Percentiles rank a stretch among this genome's conserved stretches.
phyloP scores from a whole-genome alignment of 495 filamentous ascomycete species.

The Xylaria curta region DNA sequence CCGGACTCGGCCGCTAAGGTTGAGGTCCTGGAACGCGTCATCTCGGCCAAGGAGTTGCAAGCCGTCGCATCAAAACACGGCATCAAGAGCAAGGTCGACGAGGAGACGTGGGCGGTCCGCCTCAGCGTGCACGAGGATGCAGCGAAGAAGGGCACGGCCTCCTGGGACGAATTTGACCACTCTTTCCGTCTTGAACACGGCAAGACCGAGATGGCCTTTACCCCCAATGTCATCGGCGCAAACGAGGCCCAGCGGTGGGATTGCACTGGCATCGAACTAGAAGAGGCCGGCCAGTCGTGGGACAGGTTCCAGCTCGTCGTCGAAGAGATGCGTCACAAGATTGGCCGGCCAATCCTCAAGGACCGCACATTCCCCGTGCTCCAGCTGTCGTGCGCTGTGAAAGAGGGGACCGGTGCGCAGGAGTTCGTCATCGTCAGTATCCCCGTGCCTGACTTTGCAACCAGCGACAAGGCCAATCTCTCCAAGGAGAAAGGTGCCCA shows the following conservation, averaged over 20 bases:
- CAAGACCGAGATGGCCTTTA: slow-evolving; percentile 73
- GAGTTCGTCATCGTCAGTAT: slow-evolving; percentile 64
- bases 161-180: slow-evolving; percentile 67
- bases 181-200: slow-evolving; percentile 68
- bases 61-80: slow-evolving; percentile 24
- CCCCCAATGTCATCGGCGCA: slow-evolving; percentile 67
- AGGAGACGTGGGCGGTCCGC: slow-evolving; percentile 73
- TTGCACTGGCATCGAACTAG: slow-evolving; percentile 45
- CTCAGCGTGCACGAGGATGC: slow-evolving; percentile 66
- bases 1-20: slow-evolving; percentile 53
- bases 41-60: slow-evolving; percentile 48
- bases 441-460: slow-evolving; percentile 50
- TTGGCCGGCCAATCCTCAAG: slow-evolving; percentile 55
- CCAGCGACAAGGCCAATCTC: slow-evolving; percentile 40
- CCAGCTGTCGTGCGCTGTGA: slow-evolving; percentile 45
- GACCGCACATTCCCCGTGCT: slow-evolving; percentile 64
- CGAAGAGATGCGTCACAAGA: slow-evolving; percentile 57
- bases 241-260: slow-evolving; percentile 62
- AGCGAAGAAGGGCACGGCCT: slow-evolving; percentile 62
- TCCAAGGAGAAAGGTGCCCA: slow-evolving; percentile 52
- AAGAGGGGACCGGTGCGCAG: slow-evolving; percentile 10
- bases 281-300: slow-evolving; percentile 49
- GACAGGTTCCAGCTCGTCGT: slow-evolving; percentile 58
- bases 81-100: slow-evolving; percentile 30
- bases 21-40: slow-evolving; percentile 50